A percentile compares a stretch with the other conserved stretches of the same genome.
Conservation (phyloP, 768 basidiomycete species). For the Harrya chromipes region DNA sequence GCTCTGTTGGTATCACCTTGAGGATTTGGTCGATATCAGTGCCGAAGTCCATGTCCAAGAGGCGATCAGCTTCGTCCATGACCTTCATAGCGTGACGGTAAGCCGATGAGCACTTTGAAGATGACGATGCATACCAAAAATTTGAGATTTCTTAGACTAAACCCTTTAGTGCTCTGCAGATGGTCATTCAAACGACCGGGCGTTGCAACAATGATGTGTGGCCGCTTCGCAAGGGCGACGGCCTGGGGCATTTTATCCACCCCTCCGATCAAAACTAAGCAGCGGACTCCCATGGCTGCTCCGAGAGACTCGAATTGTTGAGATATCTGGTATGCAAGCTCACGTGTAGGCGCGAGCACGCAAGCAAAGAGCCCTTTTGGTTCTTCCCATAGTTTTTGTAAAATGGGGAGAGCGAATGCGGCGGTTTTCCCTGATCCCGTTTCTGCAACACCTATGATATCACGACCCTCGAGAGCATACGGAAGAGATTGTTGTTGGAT, state of each 20-base stretch:
- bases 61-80: slow-evolving; percentile 94
- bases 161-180: slow-evolving; percentile 96
- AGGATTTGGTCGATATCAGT: slow-evolving; percentile 95
- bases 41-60: slow-evolving; percentile 96
- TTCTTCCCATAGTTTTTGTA: slow-evolving; percentile 95
- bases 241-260: slow-evolving; percentile 89
- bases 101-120: neutral
- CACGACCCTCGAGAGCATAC: slow-evolving; percentile 83
- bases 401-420: slow-evolving; percentile 92
- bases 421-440: slow-evolving; percentile 99
- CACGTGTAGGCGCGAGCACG: slow-evolving; percentile 95
- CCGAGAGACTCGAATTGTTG: slow-evolving; percentile 94
- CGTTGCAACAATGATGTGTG: slow-evolving; percentile 94
- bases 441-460: slow-evolving; percentile 97
- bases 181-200: slow-evolving; percentile 93
- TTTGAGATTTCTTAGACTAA: slow-evolving; percentile 79
- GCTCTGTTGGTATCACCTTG: slow-evolving; percentile 90
- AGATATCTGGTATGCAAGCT: slow-evolving; percentile 97
- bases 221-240: slow-evolving; percentile 88
- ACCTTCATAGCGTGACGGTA: slow-evolving; percentile 51
- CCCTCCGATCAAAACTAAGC: slow-evolving; percentile 91
- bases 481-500: slow-evolving; percentile 88
- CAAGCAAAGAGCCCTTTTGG: slow-evolving; percentile 92
- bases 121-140: slow-evolving; percentile 64
- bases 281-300: slow-evolving; percentile 88